Evolutionary conservation across 2,329 filamentous ascomycete genomes (phyloP).

Genomic region (Stachybotrys chartarum): DNA sequence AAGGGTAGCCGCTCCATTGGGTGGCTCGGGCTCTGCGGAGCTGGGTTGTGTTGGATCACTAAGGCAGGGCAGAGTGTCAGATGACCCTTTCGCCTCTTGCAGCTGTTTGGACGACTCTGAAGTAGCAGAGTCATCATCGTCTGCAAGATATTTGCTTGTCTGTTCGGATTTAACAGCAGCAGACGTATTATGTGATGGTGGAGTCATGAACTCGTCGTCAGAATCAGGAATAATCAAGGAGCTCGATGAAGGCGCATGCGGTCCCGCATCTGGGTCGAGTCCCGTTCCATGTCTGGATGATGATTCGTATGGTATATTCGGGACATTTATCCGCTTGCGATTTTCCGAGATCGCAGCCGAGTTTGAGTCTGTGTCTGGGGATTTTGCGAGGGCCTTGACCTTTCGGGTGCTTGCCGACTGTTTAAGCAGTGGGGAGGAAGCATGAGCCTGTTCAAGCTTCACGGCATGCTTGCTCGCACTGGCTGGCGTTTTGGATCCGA

Average conservation of each 20-base stretch:
- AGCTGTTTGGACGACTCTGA: background rate
- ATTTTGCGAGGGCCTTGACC: background rate
- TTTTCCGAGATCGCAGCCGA: background rate
- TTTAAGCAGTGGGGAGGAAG: slow-evolving; percentile 4
- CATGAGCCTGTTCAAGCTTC: background rate
- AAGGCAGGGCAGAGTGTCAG: background rate
- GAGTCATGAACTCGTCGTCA: slow-evolving; percentile 45
- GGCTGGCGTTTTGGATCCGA: slow-evolving; percentile 5
- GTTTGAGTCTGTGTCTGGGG: background rate
- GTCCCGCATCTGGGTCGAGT: background rate
- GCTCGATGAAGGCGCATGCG: background rate
- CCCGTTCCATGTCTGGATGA: background rate
- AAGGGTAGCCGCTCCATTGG: background rate
- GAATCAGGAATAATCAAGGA: slow-evolving; percentile 45
- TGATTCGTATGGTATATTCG: background rate
- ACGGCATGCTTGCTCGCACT: background rate
- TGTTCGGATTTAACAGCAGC: slow-evolving; percentile 3
- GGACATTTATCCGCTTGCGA: background rate
- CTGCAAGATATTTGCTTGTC: background rate
- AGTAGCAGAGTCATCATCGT: slow-evolving; percentile 1
- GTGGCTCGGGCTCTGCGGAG: background rate
- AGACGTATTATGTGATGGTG: slow-evolving; percentile 16
- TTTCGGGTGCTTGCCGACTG: slow-evolving; percentile 1
- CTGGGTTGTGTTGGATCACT: background rate
- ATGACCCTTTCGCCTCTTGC: background rate